Evolutionary conservation across 345 rosid genomes (phyloP), one percentile per base, ranked within the genome.

Genomic region (Populus davidiana): DNA sequence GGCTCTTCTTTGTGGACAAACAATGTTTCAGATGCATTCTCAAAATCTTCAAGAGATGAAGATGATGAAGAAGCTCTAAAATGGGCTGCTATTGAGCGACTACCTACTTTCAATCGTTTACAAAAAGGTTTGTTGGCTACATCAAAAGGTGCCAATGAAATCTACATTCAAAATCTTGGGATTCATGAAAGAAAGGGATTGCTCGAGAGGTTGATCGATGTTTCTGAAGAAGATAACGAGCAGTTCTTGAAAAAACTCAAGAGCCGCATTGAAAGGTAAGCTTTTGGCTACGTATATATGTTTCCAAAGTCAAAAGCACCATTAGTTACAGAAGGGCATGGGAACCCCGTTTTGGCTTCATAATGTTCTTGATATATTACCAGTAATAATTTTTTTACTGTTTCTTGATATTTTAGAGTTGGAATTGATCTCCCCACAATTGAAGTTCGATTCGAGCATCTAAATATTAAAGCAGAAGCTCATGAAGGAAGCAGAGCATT

Each of bases 401-500:
- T 75, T 25, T 68, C 7, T 21, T 61, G 74, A n/a, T 66, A 14
- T 66, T 77, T 11, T 79, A 88, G 93, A 75, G 93, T 89, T 70
- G 90, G 93, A 41, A 83, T 89, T 8, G 76, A 83, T 0, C 50
- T 85, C 52, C 93, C 93, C 8, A 82, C 88, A 2, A 83, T 86
- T 12, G 90, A 88, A 83, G 91, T 89, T 6, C 80, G 91, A 74
- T 89, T 80, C 36, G 85, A 89, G 78, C 81, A 85, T 76, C 67
- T 89, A 39, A 86, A 80, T 56, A 31, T 87, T 21, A 87, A 86
- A 75, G 97, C 90, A 67, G 90, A 89, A 83, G 89, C 91, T 41
- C 78, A 81, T 73, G 91, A 81, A 2, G 97, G 92, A 80, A 83
- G 89, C 79, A 88, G 90, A 80, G 93, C 98, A 33, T 81, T 92